Evolutionary conservation across 2,329 filamentous ascomycete species (phyloP).

Genomic region (Allantophomopsis lycopodina): DNA sequence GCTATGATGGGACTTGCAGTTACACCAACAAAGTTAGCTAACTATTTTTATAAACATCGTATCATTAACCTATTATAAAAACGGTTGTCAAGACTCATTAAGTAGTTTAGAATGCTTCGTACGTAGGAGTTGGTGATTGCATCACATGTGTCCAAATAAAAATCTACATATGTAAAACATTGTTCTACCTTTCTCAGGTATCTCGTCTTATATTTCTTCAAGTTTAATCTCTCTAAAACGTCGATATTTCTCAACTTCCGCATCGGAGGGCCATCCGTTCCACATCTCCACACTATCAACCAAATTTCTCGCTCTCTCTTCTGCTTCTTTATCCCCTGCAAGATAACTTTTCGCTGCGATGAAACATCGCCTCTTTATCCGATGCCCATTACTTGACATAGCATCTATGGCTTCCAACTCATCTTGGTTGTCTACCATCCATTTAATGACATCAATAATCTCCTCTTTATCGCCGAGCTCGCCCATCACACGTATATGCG

Average conservation of each 20-base stretch:
- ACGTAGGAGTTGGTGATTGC: too few relatives aligned
- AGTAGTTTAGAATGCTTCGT: too few relatives aligned
- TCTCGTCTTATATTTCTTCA: too few relatives aligned
- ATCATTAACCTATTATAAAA: too few relatives aligned
- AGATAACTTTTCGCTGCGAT: conserved; percentile 10
- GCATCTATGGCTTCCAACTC: conserved; percentile 7
- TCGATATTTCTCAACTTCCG: conserved; percentile 3
- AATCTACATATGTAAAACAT: too few relatives aligned
- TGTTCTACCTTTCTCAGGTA: too few relatives aligned
- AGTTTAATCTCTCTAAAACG: too few relatives aligned
- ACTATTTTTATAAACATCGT: too few relatives aligned
- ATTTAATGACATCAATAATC: conserved; percentile 41
- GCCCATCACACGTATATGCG: conserved; percentile 50
- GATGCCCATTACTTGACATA: conserved; percentile 7
- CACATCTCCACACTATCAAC: conserved; percentile 10
- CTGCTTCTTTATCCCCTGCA: conserved; percentile 4
- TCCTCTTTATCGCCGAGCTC: conserved; percentile 43
- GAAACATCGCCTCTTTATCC: conserved; percentile 8
- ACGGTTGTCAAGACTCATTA: too few relatives aligned
- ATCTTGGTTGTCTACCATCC: conserved; percentile 38
- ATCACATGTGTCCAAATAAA: too few relatives aligned
- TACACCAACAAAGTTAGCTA: too few relatives aligned
- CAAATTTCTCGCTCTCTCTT: conserved; percentile 6
- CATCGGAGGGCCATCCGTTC: conserved; percentile 15
- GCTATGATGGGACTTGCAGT: too few relatives aligned